Percentiles rank a stretch among this genome's conserved stretches.
Evolutionary conservation across 2,329 filamentous ascomycete species (phyloP).

Genomic region (Sclerotinia glacialis): DNA sequence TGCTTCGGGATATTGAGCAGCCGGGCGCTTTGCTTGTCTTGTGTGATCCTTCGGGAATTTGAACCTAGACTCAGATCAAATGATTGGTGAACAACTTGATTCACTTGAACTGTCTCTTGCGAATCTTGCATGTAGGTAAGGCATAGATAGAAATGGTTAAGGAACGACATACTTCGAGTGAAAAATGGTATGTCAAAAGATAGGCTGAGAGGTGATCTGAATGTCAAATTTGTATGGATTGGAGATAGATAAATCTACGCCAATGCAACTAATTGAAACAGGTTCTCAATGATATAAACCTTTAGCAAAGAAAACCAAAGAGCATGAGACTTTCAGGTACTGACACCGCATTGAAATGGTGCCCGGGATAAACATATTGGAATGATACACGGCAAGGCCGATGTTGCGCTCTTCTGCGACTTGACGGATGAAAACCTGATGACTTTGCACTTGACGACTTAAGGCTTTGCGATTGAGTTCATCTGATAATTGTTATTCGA

Average conservation of each 20-base stretch:
- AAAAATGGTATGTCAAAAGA: background rate
- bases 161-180: background rate
- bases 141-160: background rate
- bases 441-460: background rate
- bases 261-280: no score
- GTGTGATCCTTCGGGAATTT: background rate
- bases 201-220: background rate
- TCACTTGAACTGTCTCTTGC: background rate
- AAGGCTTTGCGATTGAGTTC: background rate
- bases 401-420: background rate
- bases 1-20: conserved; percentile 13
- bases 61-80: background rate
- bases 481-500: background rate
- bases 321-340: background rate
- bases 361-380: background rate
- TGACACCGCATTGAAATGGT: background rate
- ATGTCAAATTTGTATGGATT: background rate
- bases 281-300: background rate
- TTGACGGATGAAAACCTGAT: background rate
- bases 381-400: background rate
- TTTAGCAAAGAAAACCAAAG: background rate
- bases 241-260: background rate
- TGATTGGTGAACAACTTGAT: conserved; percentile 1
- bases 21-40: conserved; percentile 4
- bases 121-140: background rate